phyloP scores from a whole-genome alignment of 305 asterid species.

The Fraxinus nigra region DNA sequence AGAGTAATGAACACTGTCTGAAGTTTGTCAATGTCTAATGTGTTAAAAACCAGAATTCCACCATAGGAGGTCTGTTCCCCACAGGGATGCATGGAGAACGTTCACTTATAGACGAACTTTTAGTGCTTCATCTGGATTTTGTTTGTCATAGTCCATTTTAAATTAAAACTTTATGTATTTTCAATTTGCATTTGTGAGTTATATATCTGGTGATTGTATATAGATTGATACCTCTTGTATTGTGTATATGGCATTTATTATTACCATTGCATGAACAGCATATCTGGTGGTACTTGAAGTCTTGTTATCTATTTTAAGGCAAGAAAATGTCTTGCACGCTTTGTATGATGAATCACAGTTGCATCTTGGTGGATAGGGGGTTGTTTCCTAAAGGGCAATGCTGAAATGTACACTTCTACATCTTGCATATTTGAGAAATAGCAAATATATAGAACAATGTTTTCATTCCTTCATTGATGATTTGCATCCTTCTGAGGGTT shows the following conservation, averaged over 20 bases:
- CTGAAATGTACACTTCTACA: not conserved
- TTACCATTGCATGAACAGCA: not conserved
- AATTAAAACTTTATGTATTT: not conserved
- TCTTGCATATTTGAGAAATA: not conserved
- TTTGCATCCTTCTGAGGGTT: constrained; percentile 3
- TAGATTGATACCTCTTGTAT: not conserved
- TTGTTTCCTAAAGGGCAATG: constrained; percentile 3
- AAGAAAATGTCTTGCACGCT: not conserved
- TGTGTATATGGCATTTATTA: not conserved
- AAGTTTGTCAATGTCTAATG: not conserved
- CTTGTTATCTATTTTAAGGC: not conserved
- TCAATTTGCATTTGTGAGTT: not conserved
- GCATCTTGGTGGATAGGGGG: constrained; percentile 7
- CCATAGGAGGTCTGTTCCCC: not conserved
- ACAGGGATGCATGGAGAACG: not conserved
- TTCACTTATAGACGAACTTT: not conserved
- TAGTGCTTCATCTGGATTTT: not conserved
- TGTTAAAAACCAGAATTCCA: not conserved
- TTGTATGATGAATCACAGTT: not conserved
- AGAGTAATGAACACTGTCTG: not conserved
- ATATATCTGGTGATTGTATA: not conserved
- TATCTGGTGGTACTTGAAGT: not conserved
- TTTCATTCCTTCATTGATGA: not conserved
- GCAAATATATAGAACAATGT: not conserved
- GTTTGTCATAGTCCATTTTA: not conserved